Percentiles rank a stretch among this genome's conserved stretches.
Evolutionary conservation across 192 early-diverging fungal species (phyloP).

Genomic region (Podila minutissima): DNA sequence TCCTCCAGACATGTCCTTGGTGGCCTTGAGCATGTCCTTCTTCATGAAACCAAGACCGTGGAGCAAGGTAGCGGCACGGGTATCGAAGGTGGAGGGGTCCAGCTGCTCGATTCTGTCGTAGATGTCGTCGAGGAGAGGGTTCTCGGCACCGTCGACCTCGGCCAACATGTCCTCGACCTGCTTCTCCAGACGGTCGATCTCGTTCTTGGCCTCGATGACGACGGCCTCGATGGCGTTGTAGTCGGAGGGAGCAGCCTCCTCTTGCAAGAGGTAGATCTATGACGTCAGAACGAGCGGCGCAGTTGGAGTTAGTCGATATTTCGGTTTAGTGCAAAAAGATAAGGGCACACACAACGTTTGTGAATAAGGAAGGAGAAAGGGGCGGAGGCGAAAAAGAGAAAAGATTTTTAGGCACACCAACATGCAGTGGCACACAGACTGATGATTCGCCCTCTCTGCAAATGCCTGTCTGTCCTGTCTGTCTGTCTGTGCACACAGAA

Average conservation of each 20-base stretch:
- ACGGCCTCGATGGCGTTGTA: slow-evolving; percentile 92
- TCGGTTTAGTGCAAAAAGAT: too few species aligned
- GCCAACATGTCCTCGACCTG: slow-evolving; percentile 91
- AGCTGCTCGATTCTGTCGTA: slow-evolving; percentile 96
- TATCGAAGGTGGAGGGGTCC: slow-evolving; percentile 94
- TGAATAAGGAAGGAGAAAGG: background rate
- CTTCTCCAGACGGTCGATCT: slow-evolving; percentile 92
- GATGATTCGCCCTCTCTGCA: background rate
- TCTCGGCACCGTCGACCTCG: slow-evolving; percentile 83
- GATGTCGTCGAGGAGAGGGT: slow-evolving; percentile 89
- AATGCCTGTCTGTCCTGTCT: background rate
- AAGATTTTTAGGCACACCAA: background rate
- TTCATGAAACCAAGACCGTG: slow-evolving; percentile 94
- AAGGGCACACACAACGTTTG: background rate
- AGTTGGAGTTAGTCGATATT: background rate
- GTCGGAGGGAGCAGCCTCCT: slow-evolving; percentile 96
- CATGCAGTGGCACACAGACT: background rate
- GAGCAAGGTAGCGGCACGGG: slow-evolving; percentile 89
- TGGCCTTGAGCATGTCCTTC: slow-evolving; percentile 89
- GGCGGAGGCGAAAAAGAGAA: background rate
- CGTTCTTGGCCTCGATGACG: slow-evolving; percentile 86
- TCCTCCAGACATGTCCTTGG: slow-evolving; percentile 98
- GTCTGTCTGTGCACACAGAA: background rate
- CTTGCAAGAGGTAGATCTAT: slow-evolving; percentile 91
- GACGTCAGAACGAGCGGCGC: background rate